Base-by-base conservation (phyloP, 2,329 filamentous ascomycete species). In the Claviceps sp. region DNA sequence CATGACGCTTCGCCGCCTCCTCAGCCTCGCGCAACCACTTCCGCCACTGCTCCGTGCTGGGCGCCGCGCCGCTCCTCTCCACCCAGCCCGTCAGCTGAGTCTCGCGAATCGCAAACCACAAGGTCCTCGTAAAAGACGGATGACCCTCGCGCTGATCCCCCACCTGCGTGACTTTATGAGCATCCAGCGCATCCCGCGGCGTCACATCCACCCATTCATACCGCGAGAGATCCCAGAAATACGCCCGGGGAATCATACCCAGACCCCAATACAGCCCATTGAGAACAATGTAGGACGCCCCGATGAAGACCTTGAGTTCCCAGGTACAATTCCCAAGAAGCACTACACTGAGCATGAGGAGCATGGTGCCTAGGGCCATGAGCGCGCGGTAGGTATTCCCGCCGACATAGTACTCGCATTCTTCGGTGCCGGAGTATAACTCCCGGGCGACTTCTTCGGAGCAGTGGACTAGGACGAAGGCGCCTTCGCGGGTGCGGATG, bases 271-370 rank as follows among this genome's bases (percentile, higher is more conserved):
- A 82, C 0, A 77, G 61, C 9, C 73, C 75, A 54, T 84, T 84
- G 48, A 84, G 69, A 4, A 75, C 56, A 51, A 84, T 76, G 57
- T 84, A 84, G 1, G 72, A 69, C 2, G 65, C 68, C 6, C 77
- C 78, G 54, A 82, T 77, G 11, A 79, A 73, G 9, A 77, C 72
- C 62, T 84, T 79, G 55, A 76, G 75, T 45, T 72, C 70, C 71
- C 78, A 82, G n/a, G 72, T 72, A 62, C 78, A 80, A 60, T 83
- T 83, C 1, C 79, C 79, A 37, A 84, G 64, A 14, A 82, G 65
- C 13, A 84, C 76, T 11, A 84, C 77, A 1, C 75, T 72, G 3
- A 77, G 60, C 80, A 84, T 84, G 45, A 84, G 71, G 26, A 82
- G 57, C 8, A 79, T 71, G 8, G 80, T 84, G 37, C 76, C 79